Evolutionary conservation across 1,284 basidiomycete species (phyloP).

Genomic region (Cutaneotrichosporon sp.): DNA sequence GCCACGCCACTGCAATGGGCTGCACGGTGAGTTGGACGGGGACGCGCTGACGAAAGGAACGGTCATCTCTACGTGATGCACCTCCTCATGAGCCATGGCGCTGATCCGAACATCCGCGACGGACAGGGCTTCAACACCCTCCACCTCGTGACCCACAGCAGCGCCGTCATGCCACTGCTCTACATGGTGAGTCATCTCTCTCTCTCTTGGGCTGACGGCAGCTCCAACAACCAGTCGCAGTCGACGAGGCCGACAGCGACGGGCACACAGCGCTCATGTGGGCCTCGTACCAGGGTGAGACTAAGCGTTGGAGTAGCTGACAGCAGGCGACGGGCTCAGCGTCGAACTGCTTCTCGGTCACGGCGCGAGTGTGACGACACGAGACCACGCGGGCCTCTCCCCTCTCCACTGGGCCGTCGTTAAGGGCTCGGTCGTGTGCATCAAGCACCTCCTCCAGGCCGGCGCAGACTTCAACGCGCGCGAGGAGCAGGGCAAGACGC

Average conservation of each 20-base stretch:
- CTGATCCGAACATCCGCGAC: slow-evolving; percentile 88
- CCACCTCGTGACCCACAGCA: slow-evolving; percentile 92
- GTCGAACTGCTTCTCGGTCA: slow-evolving; percentile 87
- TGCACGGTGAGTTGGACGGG: slow-evolving; percentile 58
- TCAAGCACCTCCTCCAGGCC: slow-evolving; percentile 77
- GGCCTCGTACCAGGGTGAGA: slow-evolving; percentile 83
- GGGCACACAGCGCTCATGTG: slow-evolving; percentile 98
- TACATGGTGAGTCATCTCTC: slow-evolving; percentile 61
- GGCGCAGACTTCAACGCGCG: slow-evolving; percentile 79
- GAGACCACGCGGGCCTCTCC: slow-evolving; percentile 79
- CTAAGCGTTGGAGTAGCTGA: background rate
- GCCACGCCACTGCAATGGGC: slow-evolving; percentile 99
- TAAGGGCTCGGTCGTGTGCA: slow-evolving; percentile 80
- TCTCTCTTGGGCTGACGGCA: slow-evolving; percentile 19
- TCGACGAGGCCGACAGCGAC: slow-evolving; percentile 83
- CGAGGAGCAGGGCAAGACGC: slow-evolving; percentile 81
- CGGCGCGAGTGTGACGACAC: slow-evolving; percentile 72
- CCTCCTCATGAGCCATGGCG: slow-evolving; percentile 79
- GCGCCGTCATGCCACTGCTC: slow-evolving; percentile 86
- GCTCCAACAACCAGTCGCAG: slow-evolving; percentile 82
- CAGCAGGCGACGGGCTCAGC: slow-evolving; percentile 71
- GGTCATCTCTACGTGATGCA: slow-evolving; percentile 95
- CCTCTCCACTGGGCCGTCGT: slow-evolving; percentile 99
- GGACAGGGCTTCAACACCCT: slow-evolving; percentile 95
- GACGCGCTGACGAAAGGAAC: slow-evolving; percentile 58